These are phyloP conservation scores for Omphalotus olearius DNA, from an alignment of 1,284 basidiomycete species.

Conservation along the genomic window DNA sequence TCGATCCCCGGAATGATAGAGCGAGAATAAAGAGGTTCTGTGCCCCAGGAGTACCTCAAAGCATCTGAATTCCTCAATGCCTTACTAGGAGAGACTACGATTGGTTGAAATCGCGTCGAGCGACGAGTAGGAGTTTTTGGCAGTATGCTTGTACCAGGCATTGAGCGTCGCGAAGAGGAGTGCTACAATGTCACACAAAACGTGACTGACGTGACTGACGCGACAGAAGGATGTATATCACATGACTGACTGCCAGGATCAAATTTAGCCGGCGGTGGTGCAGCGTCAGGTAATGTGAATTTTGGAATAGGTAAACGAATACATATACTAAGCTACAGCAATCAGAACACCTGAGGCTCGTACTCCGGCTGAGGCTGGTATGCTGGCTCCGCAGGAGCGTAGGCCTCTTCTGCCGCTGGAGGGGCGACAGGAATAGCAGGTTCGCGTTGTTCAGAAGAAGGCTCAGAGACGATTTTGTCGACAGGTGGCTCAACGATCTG, in stretches of 20 bases:
- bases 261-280: no score
- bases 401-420: constrained; percentile 47
- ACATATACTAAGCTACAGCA: constrained; percentile 14
- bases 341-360: constrained; percentile 51
- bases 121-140: constrained; percentile 30
- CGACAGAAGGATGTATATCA: no score
- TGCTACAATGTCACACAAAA: no score
- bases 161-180: not conserved
- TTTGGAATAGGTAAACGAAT: not conserved
- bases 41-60: constrained; percentile 34
- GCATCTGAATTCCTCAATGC: constrained; percentile 23
- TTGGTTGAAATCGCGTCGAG: constrained; percentile 49
- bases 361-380: constrained; percentile 35
- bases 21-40: constrained; percentile 34
- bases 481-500: constrained; percentile 82
- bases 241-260: no score
- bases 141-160: not conserved
- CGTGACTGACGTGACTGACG: no score
- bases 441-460: constrained; percentile 76
- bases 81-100: constrained; percentile 34
- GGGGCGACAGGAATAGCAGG: constrained; percentile 51
- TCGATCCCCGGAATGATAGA: constrained; percentile 32
- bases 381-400: constrained; percentile 35
- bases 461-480: constrained; percentile 78
- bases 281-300: not conserved